Evolutionary conservation across 2,329 filamentous ascomycete genomes (phyloP), one percentile per base, ranked within the genome.

Genomic region (Ascochyta lentis): DNA sequence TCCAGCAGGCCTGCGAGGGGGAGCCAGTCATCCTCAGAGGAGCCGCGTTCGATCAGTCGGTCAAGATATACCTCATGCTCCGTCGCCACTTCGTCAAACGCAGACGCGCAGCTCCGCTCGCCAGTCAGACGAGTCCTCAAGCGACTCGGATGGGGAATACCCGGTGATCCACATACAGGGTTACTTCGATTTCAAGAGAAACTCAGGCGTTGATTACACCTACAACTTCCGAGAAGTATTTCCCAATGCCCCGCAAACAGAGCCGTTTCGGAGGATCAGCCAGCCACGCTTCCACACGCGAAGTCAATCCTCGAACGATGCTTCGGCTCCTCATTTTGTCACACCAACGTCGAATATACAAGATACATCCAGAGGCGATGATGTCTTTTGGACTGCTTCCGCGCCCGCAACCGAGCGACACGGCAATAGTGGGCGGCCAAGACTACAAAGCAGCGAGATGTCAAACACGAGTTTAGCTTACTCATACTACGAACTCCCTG

Each of bases 401-500:
- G 2, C n/a, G 12, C 33, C 40, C 15, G 6, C 46, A n/a, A 22
- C 15, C 16, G 34, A 26, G 24, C 24, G 8, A 15, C 15, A 27
- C 4, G 13, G 12, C 39, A 26, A 15, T 13, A n/a, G n/a, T 37
- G 5, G 15, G 4, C 44, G 50, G 26, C 29, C 49, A 33, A 58
- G 59, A 40, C 52, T 56, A 6, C 56, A 59, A 10, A 65, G 66
- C 37, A 73, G 70, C 48, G 68, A 64, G 39, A 56, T 63, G 53
- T 73, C 71, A 26, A 62, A 42, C 33, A 56, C 57, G n/a, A 73
- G 70, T 49, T 55, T 61, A 24, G 58, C 65, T n/a, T 74, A 69
- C 42, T 73, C 71, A 6, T 70, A 63, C 33, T 74, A 73, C 43
- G 69, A 71, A 47, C 61, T 73, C 41, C 63, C 71, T 13, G 63